These are phyloP conservation scores for Parachlorella kessleri DNA, from an alignment of 139 green algal genomes.

Conservation along the genomic window DNA sequence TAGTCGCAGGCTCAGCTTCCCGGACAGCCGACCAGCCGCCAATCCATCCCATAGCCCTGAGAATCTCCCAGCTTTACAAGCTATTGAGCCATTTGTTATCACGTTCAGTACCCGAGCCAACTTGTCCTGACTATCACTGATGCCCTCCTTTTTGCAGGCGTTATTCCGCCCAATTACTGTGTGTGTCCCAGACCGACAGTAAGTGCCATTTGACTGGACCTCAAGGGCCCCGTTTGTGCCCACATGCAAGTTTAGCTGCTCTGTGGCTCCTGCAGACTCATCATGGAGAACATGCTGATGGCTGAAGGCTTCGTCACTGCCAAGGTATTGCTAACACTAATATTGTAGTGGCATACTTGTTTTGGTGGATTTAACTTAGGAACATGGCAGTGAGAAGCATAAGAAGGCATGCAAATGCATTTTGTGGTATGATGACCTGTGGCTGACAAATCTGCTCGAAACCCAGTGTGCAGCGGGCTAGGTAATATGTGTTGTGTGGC, in stretches of 20 bases:
- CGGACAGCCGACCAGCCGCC: too few relatives aligned
- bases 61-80: too few relatives aligned
- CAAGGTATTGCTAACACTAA: slow-evolving; percentile 38
- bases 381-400: not conserved
- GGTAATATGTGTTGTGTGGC: not conserved
- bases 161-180: slow-evolving; percentile 93
- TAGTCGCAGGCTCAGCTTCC: too few relatives aligned
- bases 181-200: slow-evolving; percentile 81
- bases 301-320: slow-evolving; percentile 89
- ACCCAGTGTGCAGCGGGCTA: not conserved
- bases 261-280: too few relatives aligned
- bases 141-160: slow-evolving; percentile 17
- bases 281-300: slow-evolving; percentile 96
- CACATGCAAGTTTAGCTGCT: too few relatives aligned
- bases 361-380: not conserved
- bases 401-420: not conserved
- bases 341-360: slow-evolving; percentile 43
- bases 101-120: slow-evolving; percentile 30
- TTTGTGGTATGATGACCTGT: not conserved
- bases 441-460: not conserved
- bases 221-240: too few relatives aligned
- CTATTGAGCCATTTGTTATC: too few relatives aligned
- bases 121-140: not conserved
- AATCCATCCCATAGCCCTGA: too few relatives aligned
- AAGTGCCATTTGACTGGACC: too few relatives aligned